Evolutionary conservation across 1,139 yeast species (phyloP).

Genomic region (Yamadazyma blattariae): DNA sequence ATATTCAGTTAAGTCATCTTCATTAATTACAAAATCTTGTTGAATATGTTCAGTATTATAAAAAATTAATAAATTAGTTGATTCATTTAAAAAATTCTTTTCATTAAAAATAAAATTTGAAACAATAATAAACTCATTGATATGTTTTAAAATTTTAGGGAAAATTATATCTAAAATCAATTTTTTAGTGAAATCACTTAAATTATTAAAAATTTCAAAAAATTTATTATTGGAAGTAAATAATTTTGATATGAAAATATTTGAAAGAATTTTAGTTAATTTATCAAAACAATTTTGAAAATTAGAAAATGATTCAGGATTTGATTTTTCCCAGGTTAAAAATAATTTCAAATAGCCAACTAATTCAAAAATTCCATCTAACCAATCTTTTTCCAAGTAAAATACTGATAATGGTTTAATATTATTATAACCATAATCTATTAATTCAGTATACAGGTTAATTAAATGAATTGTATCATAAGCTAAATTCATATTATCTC

Average conservation of each 20-base stretch:
- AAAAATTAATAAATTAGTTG: slow-evolving; percentile 22
- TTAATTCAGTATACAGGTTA: slow-evolving; percentile 30
- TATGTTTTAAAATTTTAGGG: slow-evolving; percentile 36
- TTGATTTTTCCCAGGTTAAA: slow-evolving; percentile 20
- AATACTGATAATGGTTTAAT: slow-evolving; percentile 19
- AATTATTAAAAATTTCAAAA: slow-evolving; percentile 17
- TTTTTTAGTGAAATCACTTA: slow-evolving; percentile 26
- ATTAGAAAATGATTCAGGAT: slow-evolving; percentile 15
- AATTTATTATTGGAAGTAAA: slow-evolving; percentile 19
- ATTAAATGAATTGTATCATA: slow-evolving; percentile 35
- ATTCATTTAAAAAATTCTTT: slow-evolving; percentile 26
- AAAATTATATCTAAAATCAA: slow-evolving; percentile 34
- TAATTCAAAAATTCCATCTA: slow-evolving; percentile 40
- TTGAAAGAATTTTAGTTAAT: slow-evolving; percentile 23
- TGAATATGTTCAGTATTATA: slow-evolving; percentile 22
- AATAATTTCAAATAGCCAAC: slow-evolving; percentile 33
- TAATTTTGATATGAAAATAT: slow-evolving; percentile 31
- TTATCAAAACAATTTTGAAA: slow-evolving; percentile 23
- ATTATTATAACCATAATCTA: slow-evolving; percentile 28
- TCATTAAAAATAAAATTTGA: slow-evolving; percentile 38
- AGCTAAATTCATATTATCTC: slow-evolving; percentile 20
- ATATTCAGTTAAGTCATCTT: slow-evolving; percentile 24
- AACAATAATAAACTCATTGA: slow-evolving; percentile 32
- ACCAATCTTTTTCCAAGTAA: slow-evolving; percentile 30
- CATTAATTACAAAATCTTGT: slow-evolving; percentile 24